Evolutionary conservation across 2,329 filamentous ascomycete species (phyloP), one percentile per base, ranked within the genome.

Genomic region (Aspergillus flavus): DNA sequence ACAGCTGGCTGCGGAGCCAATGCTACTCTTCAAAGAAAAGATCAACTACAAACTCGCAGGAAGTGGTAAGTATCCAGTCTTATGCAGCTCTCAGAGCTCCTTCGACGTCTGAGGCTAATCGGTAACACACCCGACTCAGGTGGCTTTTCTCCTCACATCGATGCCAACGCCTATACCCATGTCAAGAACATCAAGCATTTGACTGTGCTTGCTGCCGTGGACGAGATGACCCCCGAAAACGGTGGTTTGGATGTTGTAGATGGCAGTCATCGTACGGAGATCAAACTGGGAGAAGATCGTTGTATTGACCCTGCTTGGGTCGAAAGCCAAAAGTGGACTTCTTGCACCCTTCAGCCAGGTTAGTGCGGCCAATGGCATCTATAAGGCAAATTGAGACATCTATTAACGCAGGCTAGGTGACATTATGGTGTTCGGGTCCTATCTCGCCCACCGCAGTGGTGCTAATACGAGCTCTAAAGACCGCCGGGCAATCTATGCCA

Each of bases 21-120:
- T 81, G 77, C 61, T 79, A 21, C 71, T 81, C 1, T 81, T 81
- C 71, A 80, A 81, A 50, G 78, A 81, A 61, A 81, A 81, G 67
- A 80, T 81, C 58, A 80, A 80, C 63, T 80, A 80, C 66, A 79
- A 80, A 63, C 69, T 79, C 7, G 71, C 78, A 2, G 78, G 75
- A n/a, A 78, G 78, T 61, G 78, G 77, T 72, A 56, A 57, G 63
- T 36, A 19, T 30, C 26, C 30, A 11, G 36, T 21, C 3, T n/a
- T 11, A 28, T 14, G 10, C 36, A 4, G 14, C 3, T 41, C 39
- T 21, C 12, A 23, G 7, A 19, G 34, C 9, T 55, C 14, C 34
- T 28, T 19, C 7, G 34, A 12, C 41, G 11, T 32, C 16, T 19
- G 7, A 16, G 6, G 16, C 26, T 50, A 30, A 41, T 41, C 19